Base-by-base conservation (phyloP, 2,329 filamentous ascomycete genomes). In the Claviceps citrina region DNA sequence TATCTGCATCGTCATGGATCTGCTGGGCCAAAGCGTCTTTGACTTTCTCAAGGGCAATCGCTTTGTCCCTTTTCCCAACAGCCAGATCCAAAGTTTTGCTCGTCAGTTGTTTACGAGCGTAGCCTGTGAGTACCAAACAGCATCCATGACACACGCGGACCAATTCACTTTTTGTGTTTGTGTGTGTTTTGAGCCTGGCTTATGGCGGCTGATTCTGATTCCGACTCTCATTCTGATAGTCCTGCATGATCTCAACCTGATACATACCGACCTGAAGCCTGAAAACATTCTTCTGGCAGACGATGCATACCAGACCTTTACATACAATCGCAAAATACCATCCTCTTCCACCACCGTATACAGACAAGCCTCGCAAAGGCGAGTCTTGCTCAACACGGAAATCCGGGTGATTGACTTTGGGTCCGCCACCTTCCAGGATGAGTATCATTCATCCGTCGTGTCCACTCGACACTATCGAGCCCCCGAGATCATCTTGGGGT, bases 61-160 rank as follows among this genome's bases (percentile, higher is more conserved):
- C 47, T 98, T 98, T 55, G 86, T 94, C 15, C 91, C 91, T 1
- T 98, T 98, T 54, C 91, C 91, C 10, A 96, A 93, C 67, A 95
- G 87, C 49, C 91, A 98, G 61, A 98, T 98, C 43, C 91, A 96
- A 60, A 89, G 76, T 57, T 96, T 98, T 67, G 91, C 91, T 36
- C 78, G 89, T 37, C 91, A 98, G 57, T 68, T 98, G 13, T 83
- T 98, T 45, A 96, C 89, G n/a, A 96, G 89, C 54, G 93, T 98
- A 54, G 91, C 91, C 43, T 98, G 85, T 93, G 66, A 70, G 84
- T 76, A 24, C 28, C 7, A 19, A 32, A 32, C 12, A 20, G 12
- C 20, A 24, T 16, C 36, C n/a, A n/a, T n/a, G n/a, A n/a, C n/a
- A 12, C n/a, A 16, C 30, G 5, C 9, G 3, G 25, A n/a, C 15